phyloP scores from a whole-genome alignment of 2,329 filamentous ascomycete species.

The Exophiala sp. region DNA sequence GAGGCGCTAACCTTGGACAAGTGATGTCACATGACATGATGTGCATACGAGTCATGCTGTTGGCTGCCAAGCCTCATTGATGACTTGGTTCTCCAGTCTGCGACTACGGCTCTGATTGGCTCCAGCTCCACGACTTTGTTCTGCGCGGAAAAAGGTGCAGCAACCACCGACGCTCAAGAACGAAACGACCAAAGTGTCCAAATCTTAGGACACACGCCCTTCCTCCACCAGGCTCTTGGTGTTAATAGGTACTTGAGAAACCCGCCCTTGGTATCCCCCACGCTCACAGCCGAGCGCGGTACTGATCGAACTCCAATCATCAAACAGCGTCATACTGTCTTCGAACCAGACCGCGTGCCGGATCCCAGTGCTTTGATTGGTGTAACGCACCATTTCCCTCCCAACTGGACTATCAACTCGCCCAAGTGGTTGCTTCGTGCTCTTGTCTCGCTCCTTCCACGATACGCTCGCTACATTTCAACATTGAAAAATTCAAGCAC shows the following conservation, averaged over 20 bases:
- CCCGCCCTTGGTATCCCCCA: no score
- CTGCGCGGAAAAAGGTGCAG: neutral
- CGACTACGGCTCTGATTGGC: constrained; percentile 3
- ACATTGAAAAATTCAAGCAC: constrained; percentile 21
- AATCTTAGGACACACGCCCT: no score
- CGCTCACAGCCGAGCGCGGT: neutral
- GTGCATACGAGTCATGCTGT: no score
- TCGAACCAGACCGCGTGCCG: constrained; percentile 19
- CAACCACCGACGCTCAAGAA: no score
- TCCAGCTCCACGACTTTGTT: neutral
- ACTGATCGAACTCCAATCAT: neutral
- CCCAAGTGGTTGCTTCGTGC: neutral
- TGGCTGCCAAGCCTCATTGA: no score
- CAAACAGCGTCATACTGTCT: constrained; percentile 5
- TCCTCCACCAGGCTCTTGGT: no score
- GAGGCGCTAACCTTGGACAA: no score
- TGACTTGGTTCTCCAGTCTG: neutral
- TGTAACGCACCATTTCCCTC: constrained; percentile 4
- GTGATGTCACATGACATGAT: neutral
- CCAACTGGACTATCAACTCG: constrained; percentile 11
- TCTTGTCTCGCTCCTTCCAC: constrained; percentile 4
- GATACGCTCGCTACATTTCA: constrained; percentile 1
- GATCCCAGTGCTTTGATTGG: constrained; percentile 19
- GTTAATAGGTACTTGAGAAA: no score
- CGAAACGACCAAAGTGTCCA: no score